These are phyloP conservation scores for Cordyceps pruinosa DNA, from an alignment of 2,329 filamentous ascomycete genomes.

Conservation along the genomic window DNA sequence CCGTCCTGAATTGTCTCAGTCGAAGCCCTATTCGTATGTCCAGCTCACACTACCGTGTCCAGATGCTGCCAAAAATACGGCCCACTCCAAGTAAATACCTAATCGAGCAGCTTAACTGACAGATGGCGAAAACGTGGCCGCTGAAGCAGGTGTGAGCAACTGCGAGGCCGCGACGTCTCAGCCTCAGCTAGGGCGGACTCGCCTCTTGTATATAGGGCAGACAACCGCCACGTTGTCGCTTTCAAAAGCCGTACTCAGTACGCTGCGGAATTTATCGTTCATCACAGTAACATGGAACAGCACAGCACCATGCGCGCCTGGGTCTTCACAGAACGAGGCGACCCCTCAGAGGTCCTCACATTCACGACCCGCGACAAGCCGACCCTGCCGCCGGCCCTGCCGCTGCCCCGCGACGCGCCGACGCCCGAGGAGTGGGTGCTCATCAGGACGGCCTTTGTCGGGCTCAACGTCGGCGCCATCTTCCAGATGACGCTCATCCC, in stretches of 20 bases:
- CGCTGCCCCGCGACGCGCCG: slow-evolving; percentile 22
- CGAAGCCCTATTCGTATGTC: neutral
- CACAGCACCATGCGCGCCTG: slow-evolving; percentile 19
- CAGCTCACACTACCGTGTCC: neutral
- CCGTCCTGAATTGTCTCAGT: neutral
- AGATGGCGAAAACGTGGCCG: neutral
- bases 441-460: slow-evolving; percentile 34
- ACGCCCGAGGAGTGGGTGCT: slow-evolving; percentile 30
- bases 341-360: slow-evolving; percentile 21
- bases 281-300: neutral
- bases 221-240: neutral
- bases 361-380: slow-evolving; percentile 20
- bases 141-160: neutral
- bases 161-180: neutral
- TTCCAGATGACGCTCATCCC: slow-evolving; percentile 36
- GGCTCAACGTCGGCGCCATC: slow-evolving; percentile 38
- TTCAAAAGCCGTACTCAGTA: no score
- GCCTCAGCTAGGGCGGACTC: neutral
- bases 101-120: slow-evolving; percentile 1
- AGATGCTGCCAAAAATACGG: neutral
- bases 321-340: slow-evolving; percentile 24
- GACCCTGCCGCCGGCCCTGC: slow-evolving; percentile 21
- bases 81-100: neutral
- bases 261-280: no score
- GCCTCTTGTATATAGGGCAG: neutral